A percentile compares a stretch with the other conserved stretches of the same genome.
Evolutionary conservation across 257 asterid species (phyloP).

Genomic region (Plantago ovata): DNA sequence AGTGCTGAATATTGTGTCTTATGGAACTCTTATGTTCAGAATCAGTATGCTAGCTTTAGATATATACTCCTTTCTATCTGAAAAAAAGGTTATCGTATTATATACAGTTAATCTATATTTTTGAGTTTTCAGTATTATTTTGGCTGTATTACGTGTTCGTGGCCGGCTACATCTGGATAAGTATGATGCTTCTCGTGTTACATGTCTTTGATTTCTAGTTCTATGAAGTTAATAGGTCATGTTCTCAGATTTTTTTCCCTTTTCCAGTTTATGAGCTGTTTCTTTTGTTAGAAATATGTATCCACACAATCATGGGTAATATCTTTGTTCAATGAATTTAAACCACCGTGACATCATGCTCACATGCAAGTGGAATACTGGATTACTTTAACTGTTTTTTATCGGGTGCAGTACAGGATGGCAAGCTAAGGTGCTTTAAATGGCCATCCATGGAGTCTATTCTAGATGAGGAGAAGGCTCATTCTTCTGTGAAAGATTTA

Average conservation of each 20-base stretch:
- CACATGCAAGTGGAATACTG: constrained; percentile 10
- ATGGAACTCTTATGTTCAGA: too few species aligned
- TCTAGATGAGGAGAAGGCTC: constrained; percentile 57
- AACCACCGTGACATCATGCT: not conserved
- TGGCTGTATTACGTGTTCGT: not conserved
- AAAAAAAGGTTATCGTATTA: not conserved
- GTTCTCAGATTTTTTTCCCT: not conserved
- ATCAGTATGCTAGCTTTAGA: too few species aligned
- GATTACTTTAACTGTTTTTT: constrained; percentile 24
- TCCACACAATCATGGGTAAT: not conserved
- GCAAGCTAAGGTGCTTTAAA: constrained; percentile 79
- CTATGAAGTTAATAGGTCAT: not conserved
- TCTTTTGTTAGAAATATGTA: not conserved
- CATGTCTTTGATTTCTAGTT: not conserved
- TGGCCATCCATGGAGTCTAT: constrained; percentile 85
- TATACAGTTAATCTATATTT: not conserved
- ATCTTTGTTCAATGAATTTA: not conserved
- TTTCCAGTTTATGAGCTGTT: constrained; percentile 2
- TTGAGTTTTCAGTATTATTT: not conserved
- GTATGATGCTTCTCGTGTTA: constrained; percentile 8
- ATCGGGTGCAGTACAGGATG: constrained; percentile 75
- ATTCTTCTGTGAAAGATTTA: constrained; percentile 79
- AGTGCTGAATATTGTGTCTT: too few species aligned
- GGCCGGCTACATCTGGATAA: not conserved
- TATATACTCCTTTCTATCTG: too few species aligned